Percentiles rank a stretch among this genome's conserved stretches.
These are phyloP conservation scores for Endocarpon pusillum DNA, from an alignment of 495 filamentous ascomycete genomes.

Conservation along the genomic window DNA sequence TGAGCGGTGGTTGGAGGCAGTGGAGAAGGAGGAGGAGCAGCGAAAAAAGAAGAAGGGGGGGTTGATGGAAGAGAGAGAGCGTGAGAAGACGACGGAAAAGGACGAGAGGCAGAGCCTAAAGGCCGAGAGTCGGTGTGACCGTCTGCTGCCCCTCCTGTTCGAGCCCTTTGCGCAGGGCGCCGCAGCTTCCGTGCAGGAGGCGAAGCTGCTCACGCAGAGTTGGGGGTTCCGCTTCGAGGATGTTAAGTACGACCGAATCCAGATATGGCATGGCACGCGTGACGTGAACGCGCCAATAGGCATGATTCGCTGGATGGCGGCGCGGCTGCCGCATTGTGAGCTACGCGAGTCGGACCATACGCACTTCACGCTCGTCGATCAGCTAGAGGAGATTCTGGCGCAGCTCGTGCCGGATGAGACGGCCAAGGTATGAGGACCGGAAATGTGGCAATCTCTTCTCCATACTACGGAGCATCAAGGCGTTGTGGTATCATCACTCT, in stretches of 20 bases:
- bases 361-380: too few relatives aligned
- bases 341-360: too few relatives aligned
- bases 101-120: conserved; percentile 1
- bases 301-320: too few relatives aligned
- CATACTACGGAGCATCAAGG: too few relatives aligned
- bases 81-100: neutral
- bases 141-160: conserved; percentile 4
- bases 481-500: too few relatives aligned
- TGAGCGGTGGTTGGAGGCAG: conserved; percentile 7
- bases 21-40: conserved; percentile 2
- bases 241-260: conserved; percentile 13
- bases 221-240: conserved; percentile 22
- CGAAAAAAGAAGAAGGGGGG: neutral
- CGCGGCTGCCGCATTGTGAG: too few relatives aligned
- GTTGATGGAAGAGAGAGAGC: neutral
- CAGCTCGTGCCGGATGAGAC: too few relatives aligned
- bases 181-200: conserved; percentile 13
- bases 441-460: too few relatives aligned
- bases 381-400: too few relatives aligned
- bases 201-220: conserved; percentile 10
- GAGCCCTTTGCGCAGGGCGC: conserved; percentile 18
- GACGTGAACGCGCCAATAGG: conserved; percentile 16
- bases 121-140: conserved; percentile 6
- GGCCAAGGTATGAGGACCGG: too few relatives aligned
- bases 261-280: conserved; percentile 19